These are phyloP conservation scores for Pouteria glomerata DNA, from an alignment of 148 eudicot species.

Conservation along the genomic window DNA sequence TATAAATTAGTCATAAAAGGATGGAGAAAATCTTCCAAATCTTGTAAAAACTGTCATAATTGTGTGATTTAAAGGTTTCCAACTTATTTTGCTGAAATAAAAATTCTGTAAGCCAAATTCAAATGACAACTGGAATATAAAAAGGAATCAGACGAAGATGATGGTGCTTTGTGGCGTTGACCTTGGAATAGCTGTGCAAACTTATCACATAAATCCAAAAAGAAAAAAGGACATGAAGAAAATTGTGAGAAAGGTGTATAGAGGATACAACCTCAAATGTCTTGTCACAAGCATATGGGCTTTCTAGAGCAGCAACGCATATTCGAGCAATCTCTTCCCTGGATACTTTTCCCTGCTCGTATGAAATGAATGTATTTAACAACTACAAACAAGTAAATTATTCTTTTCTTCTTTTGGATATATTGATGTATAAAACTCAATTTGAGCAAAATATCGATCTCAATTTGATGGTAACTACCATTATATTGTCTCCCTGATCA, in stretches of 20 bases:
- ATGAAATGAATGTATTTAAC: background rate
- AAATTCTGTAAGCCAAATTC: too few species aligned
- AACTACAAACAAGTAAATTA: background rate
- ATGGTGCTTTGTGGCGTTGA: too few species aligned
- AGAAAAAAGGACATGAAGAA: background rate
- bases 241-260: background rate
- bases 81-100: too few species aligned
- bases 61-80: too few species aligned
- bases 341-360: constrained; percentile 78
- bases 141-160: too few species aligned
- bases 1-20: too few species aligned
- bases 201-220: background rate
- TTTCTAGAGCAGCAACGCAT: constrained; percentile 87
- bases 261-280: constrained; percentile 70
- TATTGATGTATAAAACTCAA: background rate
- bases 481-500: constrained; percentile 95
- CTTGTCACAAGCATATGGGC: constrained; percentile 85
- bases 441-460: background rate
- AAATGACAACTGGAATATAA: too few species aligned
- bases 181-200: background rate
- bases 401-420: background rate
- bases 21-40: too few species aligned
- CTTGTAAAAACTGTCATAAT: too few species aligned
- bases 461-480: constrained; percentile 29
- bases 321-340: constrained; percentile 93